Percentiles rank a stretch among this genome's conserved stretches.
These are phyloP conservation scores for Lentinus tigrinus DNA, from an alignment of 768 basidiomycete species.

Conservation along the genomic window DNA sequence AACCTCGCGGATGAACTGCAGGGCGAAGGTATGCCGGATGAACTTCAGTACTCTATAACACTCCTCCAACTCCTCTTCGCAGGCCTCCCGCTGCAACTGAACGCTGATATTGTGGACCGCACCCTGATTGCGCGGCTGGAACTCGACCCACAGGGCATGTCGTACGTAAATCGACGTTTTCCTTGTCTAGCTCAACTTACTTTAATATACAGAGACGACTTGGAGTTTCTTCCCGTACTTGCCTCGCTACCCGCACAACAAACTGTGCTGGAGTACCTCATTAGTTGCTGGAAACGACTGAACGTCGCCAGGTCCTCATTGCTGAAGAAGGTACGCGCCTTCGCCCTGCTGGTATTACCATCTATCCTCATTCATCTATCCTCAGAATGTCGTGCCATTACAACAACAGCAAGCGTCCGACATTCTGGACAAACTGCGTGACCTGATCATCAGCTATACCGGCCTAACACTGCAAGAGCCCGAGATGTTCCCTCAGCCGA, in stretches of 20 bases:
- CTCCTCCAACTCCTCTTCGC: neutral
- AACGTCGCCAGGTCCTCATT: slow-evolving; percentile 53
- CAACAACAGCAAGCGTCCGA: slow-evolving; percentile 60
- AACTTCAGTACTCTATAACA: neutral
- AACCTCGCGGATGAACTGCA: slow-evolving; percentile 64
- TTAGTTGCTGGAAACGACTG: slow-evolving; percentile 90
- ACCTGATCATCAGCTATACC: slow-evolving; percentile 83
- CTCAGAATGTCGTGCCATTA: slow-evolving; percentile 57
- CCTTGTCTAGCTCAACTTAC: neutral
- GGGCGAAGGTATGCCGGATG: slow-evolving; percentile 42
- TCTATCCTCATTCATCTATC: neutral
- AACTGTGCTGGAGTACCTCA: slow-evolving; percentile 86
- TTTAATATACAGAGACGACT: slow-evolving; percentile 54
- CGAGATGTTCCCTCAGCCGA: slow-evolving; percentile 91
- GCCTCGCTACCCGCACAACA: slow-evolving; percentile 76
- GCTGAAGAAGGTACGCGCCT: slow-evolving; percentile 57
- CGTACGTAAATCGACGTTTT: slow-evolving; percentile 43
- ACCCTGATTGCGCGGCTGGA: slow-evolving; percentile 84
- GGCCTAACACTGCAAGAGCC: slow-evolving; percentile 90
- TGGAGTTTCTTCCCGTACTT: slow-evolving; percentile 71
- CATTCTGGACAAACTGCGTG: slow-evolving; percentile 74
- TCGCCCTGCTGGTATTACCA: neutral
- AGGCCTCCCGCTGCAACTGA: slow-evolving; percentile 41
- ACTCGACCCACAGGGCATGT: slow-evolving; percentile 68
- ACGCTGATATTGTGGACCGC: slow-evolving; percentile 66